Evolutionary conservation across 768 basidiomycete species (phyloP).

Genomic region (Tephrocybe sp.): DNA sequence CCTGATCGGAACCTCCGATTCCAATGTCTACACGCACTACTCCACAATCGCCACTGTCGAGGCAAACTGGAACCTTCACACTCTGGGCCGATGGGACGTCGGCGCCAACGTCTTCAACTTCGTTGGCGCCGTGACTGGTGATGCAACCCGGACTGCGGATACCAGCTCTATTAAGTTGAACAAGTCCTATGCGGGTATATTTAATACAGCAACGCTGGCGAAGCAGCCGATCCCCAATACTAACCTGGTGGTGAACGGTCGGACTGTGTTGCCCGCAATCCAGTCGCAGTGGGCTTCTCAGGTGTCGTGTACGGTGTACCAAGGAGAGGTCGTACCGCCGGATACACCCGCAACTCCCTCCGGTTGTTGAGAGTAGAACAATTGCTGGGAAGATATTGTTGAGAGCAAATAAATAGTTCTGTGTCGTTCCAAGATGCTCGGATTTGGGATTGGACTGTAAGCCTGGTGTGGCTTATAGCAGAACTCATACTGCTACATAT

Average conservation of each 20-base stretch:
- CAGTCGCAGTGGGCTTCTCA: slow-evolving; percentile 21
- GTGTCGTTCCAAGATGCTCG: too few relatives aligned
- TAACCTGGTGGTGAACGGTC: slow-evolving; percentile 22
- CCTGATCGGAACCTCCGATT: slow-evolving; percentile 46
- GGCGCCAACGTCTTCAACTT: slow-evolving; percentile 51
- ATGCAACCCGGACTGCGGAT: slow-evolving; percentile 28
- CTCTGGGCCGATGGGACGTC: slow-evolving; percentile 45
- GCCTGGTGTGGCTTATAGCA: too few relatives aligned
- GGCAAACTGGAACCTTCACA: slow-evolving; percentile 61
- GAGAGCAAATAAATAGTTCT: too few relatives aligned
- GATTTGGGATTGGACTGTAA: too few relatives aligned
- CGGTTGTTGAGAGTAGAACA: too few relatives aligned
- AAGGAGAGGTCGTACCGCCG: slow-evolving; percentile 13
- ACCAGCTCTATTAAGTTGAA: slow-evolving; percentile 19
- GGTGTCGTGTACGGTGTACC: slow-evolving; percentile 23
- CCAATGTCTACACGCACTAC: slow-evolving; percentile 63
- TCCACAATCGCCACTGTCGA: slow-evolving; percentile 56
- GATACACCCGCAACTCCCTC: slow-evolving; percentile 6
- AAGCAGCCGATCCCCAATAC: slow-evolving; percentile 24
- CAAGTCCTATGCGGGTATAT: slow-evolving; percentile 24
- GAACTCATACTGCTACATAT: too few relatives aligned
- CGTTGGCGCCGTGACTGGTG: slow-evolving; percentile 46
- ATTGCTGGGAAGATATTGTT: too few relatives aligned
- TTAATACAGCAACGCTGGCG: slow-evolving; percentile 15
- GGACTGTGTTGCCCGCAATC: slow-evolving; percentile 21